Percentiles rank a stretch among this genome's conserved stretches.
These are phyloP conservation scores for Cystobasidium onofrii DNA, from an alignment of 768 basidiomycete genomes.

Conservation along the genomic window DNA sequence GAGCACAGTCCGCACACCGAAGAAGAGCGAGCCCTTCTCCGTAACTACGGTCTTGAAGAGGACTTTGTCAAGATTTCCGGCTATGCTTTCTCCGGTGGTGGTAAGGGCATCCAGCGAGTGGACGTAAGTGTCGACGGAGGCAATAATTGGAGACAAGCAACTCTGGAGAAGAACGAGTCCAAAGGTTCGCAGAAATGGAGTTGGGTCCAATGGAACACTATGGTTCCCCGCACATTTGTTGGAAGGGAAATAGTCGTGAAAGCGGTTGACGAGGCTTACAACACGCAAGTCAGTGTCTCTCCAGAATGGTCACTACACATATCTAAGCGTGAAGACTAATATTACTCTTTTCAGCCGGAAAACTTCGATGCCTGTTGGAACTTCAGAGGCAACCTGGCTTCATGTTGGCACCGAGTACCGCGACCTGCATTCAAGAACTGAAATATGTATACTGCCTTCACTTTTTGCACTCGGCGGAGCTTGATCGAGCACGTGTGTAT, in stretches of 20 bases:
- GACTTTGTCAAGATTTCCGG: conserved; percentile 25
- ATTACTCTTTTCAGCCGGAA: conserved; percentile 3
- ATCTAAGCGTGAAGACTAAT: background rate
- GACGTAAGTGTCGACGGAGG: conserved; percentile 25
- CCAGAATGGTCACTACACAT: background rate
- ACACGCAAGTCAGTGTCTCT: conserved; percentile 12
- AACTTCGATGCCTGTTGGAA: conserved; percentile 8
- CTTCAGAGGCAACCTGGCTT: conserved; percentile 18
- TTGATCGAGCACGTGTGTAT: background rate
- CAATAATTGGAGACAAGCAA: conserved; percentile 18
- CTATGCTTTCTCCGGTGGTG: conserved; percentile 26
- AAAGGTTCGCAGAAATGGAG: conserved; percentile 26
- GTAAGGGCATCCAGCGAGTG: conserved; percentile 16
- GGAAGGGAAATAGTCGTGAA: conserved; percentile 28
- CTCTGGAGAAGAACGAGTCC: conserved; percentile 6
- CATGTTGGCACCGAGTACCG: conserved; percentile 8
- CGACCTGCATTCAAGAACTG: conserved; percentile 15
- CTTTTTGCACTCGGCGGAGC: background rate
- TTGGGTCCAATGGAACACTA: conserved; percentile 15
- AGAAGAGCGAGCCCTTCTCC: conserved; percentile 3
- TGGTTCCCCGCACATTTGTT: conserved; percentile 18
- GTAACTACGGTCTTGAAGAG: conserved; percentile 28
- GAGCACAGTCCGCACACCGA: conserved; percentile 21
- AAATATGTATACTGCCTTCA: background rate
- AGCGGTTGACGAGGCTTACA: conserved; percentile 20